phyloP scores from a whole-genome alignment of 768 basidiomycete species.

The Amanita exitialis region DNA sequence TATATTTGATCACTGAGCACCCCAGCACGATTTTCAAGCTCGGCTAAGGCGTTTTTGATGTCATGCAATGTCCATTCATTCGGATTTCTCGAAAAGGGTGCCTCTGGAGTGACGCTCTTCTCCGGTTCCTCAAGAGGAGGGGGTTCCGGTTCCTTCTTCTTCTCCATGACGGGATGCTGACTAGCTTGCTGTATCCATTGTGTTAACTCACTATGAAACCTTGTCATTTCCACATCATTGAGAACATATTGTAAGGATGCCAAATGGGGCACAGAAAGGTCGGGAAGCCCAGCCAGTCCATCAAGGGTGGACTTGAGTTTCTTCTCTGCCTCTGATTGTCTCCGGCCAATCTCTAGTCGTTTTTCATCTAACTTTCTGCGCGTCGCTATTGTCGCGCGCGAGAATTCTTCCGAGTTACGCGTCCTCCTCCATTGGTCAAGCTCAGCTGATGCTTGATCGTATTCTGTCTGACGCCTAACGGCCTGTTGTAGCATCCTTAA shows the following conservation, averaged over 20 bases:
- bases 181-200: conserved; percentile 21
- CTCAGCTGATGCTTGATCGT: conserved; percentile 12
- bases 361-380: conserved; percentile 17
- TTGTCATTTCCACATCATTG: conserved; percentile 14
- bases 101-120: neutral
- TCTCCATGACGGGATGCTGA: conserved; percentile 10
- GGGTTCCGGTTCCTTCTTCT: conserved; percentile 5
- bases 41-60: conserved; percentile 10
- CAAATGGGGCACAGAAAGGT: conserved; percentile 10
- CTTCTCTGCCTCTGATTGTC: conserved; percentile 11
- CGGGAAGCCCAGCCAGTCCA: conserved; percentile 18
- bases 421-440: conserved; percentile 21
- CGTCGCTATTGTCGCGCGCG: conserved; percentile 17
- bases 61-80: conserved; percentile 16
- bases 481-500: conserved; percentile 19
- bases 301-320: conserved; percentile 14
- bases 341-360: conserved; percentile 11
- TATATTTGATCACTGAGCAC: conserved; percentile 12
- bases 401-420: conserved; percentile 19
- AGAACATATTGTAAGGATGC: conserved; percentile 6
- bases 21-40: conserved; percentile 11
- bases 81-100: conserved; percentile 8
- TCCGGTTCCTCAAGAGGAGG: neutral
- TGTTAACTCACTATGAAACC: conserved; percentile 19
- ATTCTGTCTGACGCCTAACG: conserved; percentile 16